Evolutionary conservation across 2,329 filamentous ascomycete species (phyloP).

Genomic region (Coniella vitis): DNA sequence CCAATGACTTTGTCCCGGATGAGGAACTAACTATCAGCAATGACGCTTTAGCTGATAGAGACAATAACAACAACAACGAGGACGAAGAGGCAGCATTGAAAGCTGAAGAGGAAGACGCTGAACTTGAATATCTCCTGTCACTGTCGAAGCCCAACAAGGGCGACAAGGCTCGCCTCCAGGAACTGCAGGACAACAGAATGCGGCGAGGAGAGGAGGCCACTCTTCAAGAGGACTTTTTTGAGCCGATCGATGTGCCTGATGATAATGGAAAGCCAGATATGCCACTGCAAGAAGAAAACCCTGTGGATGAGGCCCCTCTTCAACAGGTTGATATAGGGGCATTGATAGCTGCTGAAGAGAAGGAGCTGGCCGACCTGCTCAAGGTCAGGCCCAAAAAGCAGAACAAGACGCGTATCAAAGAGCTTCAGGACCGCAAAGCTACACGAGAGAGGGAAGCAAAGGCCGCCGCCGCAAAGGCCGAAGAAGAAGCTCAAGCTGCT

Average conservation of each 20-base stretch:
- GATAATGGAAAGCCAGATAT: background rate
- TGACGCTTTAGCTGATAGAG: no score
- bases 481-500: constrained; percentile 5
- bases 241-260: background rate
- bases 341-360: constrained; percentile 11
- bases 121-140: constrained; percentile 9
- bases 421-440: constrained; percentile 12
- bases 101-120: constrained; percentile 11
- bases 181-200: constrained; percentile 8
- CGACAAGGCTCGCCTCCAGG: constrained; percentile 11
- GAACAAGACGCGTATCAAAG: constrained; percentile 11
- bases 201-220: constrained; percentile 10
- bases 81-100: constrained; percentile 8
- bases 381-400: constrained; percentile 7
- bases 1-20: background rate
- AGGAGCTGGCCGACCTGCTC: constrained; percentile 8
- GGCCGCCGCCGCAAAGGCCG: constrained; percentile 8
- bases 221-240: background rate
- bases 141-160: constrained; percentile 9
- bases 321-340: constrained; percentile 5
- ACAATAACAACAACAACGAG: background rate
- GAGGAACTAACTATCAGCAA: constrained; percentile 1
- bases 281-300: background rate
- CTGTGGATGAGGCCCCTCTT: constrained; percentile 5
- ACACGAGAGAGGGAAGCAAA: constrained; percentile 9